Percentiles rank a stretch among this genome's conserved stretches.
Evolutionary conservation across 148 eudicot genomes (phyloP).

Genomic region (Vaccinium corymbosum): DNA sequence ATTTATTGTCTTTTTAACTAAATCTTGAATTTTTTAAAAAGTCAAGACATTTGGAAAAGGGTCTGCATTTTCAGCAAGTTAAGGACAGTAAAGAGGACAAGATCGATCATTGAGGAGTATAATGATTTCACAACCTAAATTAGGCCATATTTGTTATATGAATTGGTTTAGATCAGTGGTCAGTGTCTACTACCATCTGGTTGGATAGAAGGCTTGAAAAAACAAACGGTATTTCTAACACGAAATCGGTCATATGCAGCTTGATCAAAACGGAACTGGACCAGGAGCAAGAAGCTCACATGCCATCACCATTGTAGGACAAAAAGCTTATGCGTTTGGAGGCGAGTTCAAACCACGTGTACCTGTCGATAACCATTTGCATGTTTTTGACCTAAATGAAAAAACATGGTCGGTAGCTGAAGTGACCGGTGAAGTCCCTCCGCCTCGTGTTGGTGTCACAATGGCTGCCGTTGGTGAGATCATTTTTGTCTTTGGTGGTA

Average conservation of each 20-base stretch:
- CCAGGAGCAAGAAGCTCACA: conserved; percentile 99
- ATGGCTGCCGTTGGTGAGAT: conserved; percentile 67
- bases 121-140: neutral
- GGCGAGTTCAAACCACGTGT: conserved; percentile 94
- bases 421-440: conserved; percentile 73
- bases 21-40: neutral
- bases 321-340: conserved; percentile 75
- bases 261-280: conserved; percentile 67
- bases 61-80: neutral
- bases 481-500: conserved; percentile 87
- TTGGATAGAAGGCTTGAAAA: neutral
- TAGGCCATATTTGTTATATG: neutral
- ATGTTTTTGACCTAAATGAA: conserved; percentile 60
- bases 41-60: neutral
- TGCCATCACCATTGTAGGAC: conserved; percentile 72
- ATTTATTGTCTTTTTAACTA: neutral
- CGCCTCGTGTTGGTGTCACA: conserved; percentile 88
- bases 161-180: neutral
- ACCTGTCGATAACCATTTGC: conserved; percentile 80
- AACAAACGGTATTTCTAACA: neutral
- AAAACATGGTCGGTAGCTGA: conserved; percentile 69
- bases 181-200: neutral
- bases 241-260: conserved; percentile 32
- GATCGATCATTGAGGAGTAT: neutral
- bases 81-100: no score